These are phyloP conservation scores for Exophiala spinifera DNA, from an alignment of 2,329 filamentous ascomycete species.

Conservation along the genomic window DNA sequence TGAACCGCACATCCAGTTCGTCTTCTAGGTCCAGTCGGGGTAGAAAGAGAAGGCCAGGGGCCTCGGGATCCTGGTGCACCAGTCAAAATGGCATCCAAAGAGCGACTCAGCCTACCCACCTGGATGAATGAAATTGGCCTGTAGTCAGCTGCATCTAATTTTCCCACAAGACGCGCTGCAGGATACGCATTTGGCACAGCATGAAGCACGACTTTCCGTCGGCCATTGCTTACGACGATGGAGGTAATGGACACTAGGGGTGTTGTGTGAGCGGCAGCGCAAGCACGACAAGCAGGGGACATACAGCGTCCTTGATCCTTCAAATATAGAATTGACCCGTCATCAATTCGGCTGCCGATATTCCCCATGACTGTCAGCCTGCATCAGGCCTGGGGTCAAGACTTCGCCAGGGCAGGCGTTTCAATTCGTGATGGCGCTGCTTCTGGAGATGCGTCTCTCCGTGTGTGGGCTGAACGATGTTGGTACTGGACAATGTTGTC, in stretches of 20 bases:
- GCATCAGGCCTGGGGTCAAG: constrained; percentile 8
- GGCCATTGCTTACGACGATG: constrained; percentile 75
- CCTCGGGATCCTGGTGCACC: constrained; percentile 69
- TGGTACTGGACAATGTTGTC: constrained; percentile 7
- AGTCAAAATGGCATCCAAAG: constrained; percentile 15
- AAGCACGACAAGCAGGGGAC: constrained; percentile 37
- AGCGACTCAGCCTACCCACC: constrained; percentile 50
- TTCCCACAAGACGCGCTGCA: constrained; percentile 71
- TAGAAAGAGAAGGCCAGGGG: constrained; percentile 59
- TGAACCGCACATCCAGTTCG: constrained; percentile 89
- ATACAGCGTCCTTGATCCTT: constrained; percentile 89
- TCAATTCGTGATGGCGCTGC: background rate
- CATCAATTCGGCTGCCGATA: constrained; percentile 83
- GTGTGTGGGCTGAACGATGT: constrained; percentile 2
- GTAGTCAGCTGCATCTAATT: constrained; percentile 69
- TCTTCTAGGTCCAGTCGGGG: constrained; percentile 87
- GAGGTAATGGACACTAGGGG: constrained; percentile 80
- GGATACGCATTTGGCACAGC: constrained; percentile 85
- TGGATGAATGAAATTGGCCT: constrained; percentile 85
- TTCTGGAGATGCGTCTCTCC: background rate
- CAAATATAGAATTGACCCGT: constrained; percentile 75
- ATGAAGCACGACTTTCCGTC: constrained; percentile 71
- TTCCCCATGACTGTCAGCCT: constrained; percentile 67
- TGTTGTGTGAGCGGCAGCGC: constrained; percentile 22
- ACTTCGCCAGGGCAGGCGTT: constrained; percentile 17